phyloP scores from a whole-genome alignment of 2,329 filamentous ascomycete species.

The Cordyceps militaris region DNA sequence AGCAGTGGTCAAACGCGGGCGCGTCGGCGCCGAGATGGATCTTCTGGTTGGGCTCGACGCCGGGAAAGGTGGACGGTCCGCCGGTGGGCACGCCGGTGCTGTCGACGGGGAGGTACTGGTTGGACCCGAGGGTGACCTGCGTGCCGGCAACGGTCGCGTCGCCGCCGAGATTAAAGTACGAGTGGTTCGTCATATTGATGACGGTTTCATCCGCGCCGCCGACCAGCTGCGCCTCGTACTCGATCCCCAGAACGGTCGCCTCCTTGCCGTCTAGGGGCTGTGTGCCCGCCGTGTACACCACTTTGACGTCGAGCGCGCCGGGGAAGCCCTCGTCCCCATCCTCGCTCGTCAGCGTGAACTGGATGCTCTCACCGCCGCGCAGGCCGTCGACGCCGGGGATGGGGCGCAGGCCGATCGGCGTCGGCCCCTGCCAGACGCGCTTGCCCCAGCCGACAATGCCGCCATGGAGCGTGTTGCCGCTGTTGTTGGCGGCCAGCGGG shows the following conservation, averaged over 20 bases:
- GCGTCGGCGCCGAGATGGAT: conserved; percentile 66
- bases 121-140: conserved; percentile 58
- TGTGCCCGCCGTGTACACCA: conserved; percentile 72
- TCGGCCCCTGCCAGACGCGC: conserved; percentile 67
- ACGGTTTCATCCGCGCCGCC: conserved; percentile 80
- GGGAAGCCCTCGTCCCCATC: conserved; percentile 90
- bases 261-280: conserved; percentile 55
- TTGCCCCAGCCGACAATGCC: conserved; percentile 75
- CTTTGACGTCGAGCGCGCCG: conserved; percentile 68
- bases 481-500: conserved; percentile 67
- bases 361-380: conserved; percentile 57
- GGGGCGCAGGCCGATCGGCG: conserved; percentile 43
- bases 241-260: conserved; percentile 69
- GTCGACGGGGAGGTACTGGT: conserved; percentile 67
- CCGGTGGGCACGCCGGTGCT: conserved; percentile 66
- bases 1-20: conserved; percentile 85
- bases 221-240: conserved; percentile 81
- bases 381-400: conserved; percentile 45
- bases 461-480: conserved; percentile 68
- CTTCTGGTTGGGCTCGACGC: conserved; percentile 54
- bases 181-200: conserved; percentile 94
- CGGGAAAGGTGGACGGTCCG: conserved; percentile 55
- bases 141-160: conserved; percentile 48
- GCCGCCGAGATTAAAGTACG: conserved; percentile 62
- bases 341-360: conserved; percentile 59